A percentile compares a stretch with the other conserved stretches of the same genome.
Conservation (phyloP, 148 eudicot genomes). For the Gaultheria prostrata region DNA sequence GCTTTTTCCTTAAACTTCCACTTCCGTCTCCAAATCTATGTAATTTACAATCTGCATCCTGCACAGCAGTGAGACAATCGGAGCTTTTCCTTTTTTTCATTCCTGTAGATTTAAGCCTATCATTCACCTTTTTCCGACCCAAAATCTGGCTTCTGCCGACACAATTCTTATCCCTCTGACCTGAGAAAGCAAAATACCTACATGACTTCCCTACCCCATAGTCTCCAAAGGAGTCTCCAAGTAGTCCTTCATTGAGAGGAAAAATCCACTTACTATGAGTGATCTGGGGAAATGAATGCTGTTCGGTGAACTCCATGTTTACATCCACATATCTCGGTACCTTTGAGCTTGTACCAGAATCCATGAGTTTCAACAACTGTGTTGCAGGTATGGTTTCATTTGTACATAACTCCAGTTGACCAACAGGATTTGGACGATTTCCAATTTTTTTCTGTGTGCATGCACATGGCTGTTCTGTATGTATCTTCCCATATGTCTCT, state of each 20-base stretch:
- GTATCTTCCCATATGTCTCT: neutral
- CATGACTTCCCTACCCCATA: neutral
- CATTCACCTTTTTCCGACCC: slow-evolving; percentile 3
- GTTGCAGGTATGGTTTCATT: slow-evolving; percentile 17
- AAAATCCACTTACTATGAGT: neutral
- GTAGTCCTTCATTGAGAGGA: neutral
- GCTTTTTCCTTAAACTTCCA: slow-evolving; percentile 12
- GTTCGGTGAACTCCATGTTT: neutral
- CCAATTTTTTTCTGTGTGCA: slow-evolving; percentile 18
- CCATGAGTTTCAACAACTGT: slow-evolving; percentile 24
- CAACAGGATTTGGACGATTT: neutral
- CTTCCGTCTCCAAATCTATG: slow-evolving; percentile 6
- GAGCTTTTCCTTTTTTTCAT: neutral
- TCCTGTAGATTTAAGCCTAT: neutral
- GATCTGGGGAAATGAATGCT: neutral
- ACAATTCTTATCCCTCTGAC: neutral
- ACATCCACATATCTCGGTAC: neutral
- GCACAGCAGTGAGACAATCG: neutral
- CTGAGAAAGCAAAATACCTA: neutral
- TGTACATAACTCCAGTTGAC: slow-evolving; percentile 3
- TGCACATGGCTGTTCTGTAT: slow-evolving; percentile 20
- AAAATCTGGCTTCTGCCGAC: neutral
- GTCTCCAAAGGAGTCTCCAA: neutral
- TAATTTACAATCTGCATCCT: neutral
- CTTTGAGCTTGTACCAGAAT: slow-evolving; percentile 19